Evolutionary conservation across 1,284 basidiomycete species (phyloP).

Genomic region (Pseudomicrostroma phylloplanum): DNA sequence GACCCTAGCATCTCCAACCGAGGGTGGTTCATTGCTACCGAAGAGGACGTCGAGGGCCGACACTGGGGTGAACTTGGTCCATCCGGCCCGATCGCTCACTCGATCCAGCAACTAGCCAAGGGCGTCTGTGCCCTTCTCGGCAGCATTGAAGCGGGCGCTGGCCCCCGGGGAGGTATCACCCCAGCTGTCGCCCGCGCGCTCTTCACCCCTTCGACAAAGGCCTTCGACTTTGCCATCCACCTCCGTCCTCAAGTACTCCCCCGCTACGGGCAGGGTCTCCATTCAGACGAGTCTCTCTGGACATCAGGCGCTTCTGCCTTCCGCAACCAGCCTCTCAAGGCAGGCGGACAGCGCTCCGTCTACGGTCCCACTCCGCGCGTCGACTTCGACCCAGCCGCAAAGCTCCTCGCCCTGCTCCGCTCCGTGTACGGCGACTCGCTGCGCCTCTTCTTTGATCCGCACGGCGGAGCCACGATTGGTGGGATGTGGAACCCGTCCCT

Average conservation of each 20-base stretch:
- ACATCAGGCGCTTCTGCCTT: background rate
- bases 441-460: conserved; percentile 75
- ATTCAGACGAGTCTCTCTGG: background rate
- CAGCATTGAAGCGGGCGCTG: conserved; percentile 24
- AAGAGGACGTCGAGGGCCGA: conserved; percentile 66
- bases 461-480: conserved; percentile 72
- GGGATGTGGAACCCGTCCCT: conserved; percentile 75
- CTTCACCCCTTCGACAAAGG: conserved; percentile 72
- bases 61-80: conserved; percentile 60
- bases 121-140: conserved; percentile 27
- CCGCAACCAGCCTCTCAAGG: conserved; percentile 16
- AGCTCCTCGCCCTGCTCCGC: conserved; percentile 62
- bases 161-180: conserved; percentile 2
- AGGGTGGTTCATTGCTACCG: conserved; percentile 72
- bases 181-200: conserved; percentile 57
- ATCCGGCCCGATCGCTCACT: conserved; percentile 33
- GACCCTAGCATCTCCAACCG: conserved; percentile 52
- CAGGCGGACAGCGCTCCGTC: background rate
- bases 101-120: conserved; percentile 30
- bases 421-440: conserved; percentile 70
- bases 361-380: conserved; percentile 19
- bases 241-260: conserved; percentile 64
- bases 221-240: conserved; percentile 80
- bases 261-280: conserved; percentile 60
- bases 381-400: conserved; percentile 68